Evolutionary conservation across 1,284 basidiomycete genomes (phyloP), one percentile per base, ranked within the genome.

Genomic region (Ustilago cynodontis): DNA sequence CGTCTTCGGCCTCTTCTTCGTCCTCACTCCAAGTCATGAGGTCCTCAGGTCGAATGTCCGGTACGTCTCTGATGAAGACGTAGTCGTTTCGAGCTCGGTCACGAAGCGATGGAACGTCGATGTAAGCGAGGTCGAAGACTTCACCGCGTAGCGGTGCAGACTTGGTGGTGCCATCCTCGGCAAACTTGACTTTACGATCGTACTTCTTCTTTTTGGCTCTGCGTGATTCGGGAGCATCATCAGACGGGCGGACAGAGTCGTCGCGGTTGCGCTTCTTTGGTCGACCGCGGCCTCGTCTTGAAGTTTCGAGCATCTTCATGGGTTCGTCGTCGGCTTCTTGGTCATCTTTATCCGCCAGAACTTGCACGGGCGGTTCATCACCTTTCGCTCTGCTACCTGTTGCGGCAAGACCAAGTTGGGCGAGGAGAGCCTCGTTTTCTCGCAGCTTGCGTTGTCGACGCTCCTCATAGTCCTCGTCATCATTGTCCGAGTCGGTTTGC

Each of bases 161-260:
- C 33, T 59, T 77, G 35, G 75, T 77, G 31, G 75, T 77, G 39
- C 75, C 71, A 41, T 77, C 70, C 5, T 73, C 71, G 2, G 70
- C 75, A 41, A 73, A 70, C 37, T 49, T 68, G 61, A 73, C 55
- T 26, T 61, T 72, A 37, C 71, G 75, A 8, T 66, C 59, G 24
- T 72, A 59, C 37, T 70, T 77, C 16, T 68, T 71, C 53, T 57
- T 67, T 16, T 65, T 68, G 24, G 18, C 10, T 14, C 56, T 24
- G 20, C 31, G 37, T 14, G 58, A 13, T 16, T 64, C 61, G 22
- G 26, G 61, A 2, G 11, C 33, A 13, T 26, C 8, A 2, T 60
- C 24, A 6, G 53, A 51, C n/a, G 59, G 51, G 5, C 18, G 54
- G 5, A 41, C 37, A 3, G 52, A 58, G 26, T 53, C 49, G 16